Base-by-base conservation (phyloP, 768 basidiomycete genomes). In the Boletus pseudopeckii region DNA sequence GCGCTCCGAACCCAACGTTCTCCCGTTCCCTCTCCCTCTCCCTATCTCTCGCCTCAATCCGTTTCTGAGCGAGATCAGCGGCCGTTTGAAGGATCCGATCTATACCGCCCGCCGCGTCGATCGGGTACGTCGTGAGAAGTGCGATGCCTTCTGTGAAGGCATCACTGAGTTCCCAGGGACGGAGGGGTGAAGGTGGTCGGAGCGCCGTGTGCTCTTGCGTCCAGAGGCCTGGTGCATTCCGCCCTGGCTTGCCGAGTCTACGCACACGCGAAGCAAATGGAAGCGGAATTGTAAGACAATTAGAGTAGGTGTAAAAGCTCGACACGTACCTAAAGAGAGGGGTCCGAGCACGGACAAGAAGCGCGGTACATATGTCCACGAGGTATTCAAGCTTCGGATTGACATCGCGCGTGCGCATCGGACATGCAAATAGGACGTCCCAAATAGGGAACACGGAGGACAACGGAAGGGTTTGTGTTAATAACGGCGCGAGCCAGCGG, bases 401-500 rank as follows among this genome's bases (percentile, higher is more conserved):
- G 10, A 40, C 36, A n/a, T 72, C 66, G 34, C 81, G 79, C 41
- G 80, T 76, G 59, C 82, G 74, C 71, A 76, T 74, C 0, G 80
- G 78, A 34, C 76, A 75, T 46, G 85, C 78, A 57, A 90, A 87
- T 13, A 92, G 59, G 3, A 79, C 78, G 64, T 92, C 89, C 90
- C 90, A 92, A 5, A 83, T 67, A 15, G 78, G 73, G 17, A 87
- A 70, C 9, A 87, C 73, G 8, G 81, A 78, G 1, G 78, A 62
- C 18, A 88, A 60, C 0, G 89, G 86, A n/a, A 92, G 65, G 2
- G 88, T 86, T 58, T 90, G 88, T 0, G 85, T 80, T 20, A 91
- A 69, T 7, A 92, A 62, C 11, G 88, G 80, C 13, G 85, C 80
- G 11, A 91, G 72, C 89, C 89, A 92, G 42, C 83, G 85, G 68